These are phyloP conservation scores for Euphorbia tirucalli DNA, from an alignment of 345 rosid species.

Conservation along the genomic window DNA sequence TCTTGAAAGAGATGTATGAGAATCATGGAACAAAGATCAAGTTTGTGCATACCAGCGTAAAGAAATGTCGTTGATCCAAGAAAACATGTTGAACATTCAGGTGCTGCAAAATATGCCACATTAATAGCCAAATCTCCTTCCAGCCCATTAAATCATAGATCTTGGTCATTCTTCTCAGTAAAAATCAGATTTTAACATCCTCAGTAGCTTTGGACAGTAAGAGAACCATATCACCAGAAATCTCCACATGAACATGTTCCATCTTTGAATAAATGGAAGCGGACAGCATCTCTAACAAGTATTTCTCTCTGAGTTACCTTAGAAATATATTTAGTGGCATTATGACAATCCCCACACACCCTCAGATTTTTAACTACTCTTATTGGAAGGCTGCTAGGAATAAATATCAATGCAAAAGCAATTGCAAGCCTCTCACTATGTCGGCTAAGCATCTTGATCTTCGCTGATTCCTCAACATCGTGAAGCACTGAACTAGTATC, in stretches of 20 bases:
- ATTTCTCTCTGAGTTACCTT: slow-evolving; percentile 82
- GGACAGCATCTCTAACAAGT: slow-evolving; percentile 81
- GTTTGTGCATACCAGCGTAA: background rate
- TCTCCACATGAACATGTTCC: slow-evolving; percentile 94
- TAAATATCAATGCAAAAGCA: slow-evolving; percentile 75
- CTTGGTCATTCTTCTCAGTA: background rate
- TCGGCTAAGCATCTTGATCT: slow-evolving; percentile 76
- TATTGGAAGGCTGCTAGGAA: slow-evolving; percentile 67
- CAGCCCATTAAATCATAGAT: background rate
- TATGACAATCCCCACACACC: slow-evolving; percentile 92
- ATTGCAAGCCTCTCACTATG: slow-evolving; percentile 96
- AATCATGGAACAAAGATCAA: no score
- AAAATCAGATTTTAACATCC: background rate
- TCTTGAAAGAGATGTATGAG: no score
- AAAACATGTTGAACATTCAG: background rate
- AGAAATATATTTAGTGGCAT: slow-evolving; percentile 83
- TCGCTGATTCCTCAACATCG: slow-evolving; percentile 66
- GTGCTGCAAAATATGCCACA: slow-evolving; percentile 5
- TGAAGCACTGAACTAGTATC: slow-evolving; percentile 72
- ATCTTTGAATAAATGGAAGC: slow-evolving; percentile 83
- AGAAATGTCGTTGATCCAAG: background rate
- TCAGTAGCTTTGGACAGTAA: slow-evolving; percentile 6
- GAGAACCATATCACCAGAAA: slow-evolving; percentile 65
- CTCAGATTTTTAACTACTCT: slow-evolving; percentile 76
- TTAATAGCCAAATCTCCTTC: slow-evolving; percentile 1